These are phyloP conservation scores for Cercophora scortea DNA, from an alignment of 495 filamentous ascomycete genomes.

Conservation along the genomic window DNA sequence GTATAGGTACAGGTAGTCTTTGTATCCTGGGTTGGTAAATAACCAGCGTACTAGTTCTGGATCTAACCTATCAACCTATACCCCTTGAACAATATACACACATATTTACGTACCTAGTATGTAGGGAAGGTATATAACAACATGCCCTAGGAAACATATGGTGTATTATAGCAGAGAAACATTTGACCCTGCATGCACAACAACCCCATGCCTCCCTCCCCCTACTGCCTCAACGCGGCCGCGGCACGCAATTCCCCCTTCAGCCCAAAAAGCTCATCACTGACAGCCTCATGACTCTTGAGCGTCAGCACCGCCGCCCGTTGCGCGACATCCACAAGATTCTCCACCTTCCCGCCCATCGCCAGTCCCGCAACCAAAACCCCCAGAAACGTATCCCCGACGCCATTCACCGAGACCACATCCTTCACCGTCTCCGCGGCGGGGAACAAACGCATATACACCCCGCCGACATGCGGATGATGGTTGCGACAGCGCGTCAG, in stretches of 20 bases:
- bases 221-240: background rate
- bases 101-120: too few species aligned
- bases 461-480: slow-evolving; percentile 56
- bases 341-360: slow-evolving; percentile 39
- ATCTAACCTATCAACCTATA: too few species aligned
- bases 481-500: slow-evolving; percentile 49
- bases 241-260: slow-evolving; percentile 23
- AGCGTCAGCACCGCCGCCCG: slow-evolving; percentile 69
- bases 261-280: slow-evolving; percentile 30
- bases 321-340: slow-evolving; percentile 55
- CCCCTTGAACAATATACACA: too few species aligned
- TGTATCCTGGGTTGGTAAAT: too few species aligned
- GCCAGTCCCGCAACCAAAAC: slow-evolving; percentile 62
- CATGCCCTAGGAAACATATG: too few species aligned
- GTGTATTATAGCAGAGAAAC: too few species aligned
- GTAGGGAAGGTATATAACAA: too few species aligned
- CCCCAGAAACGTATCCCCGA: slow-evolving; percentile 87
- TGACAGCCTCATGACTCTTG: slow-evolving; percentile 65
- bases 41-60: too few species aligned
- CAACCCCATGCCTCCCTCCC: too few species aligned
- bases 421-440: slow-evolving; percentile 58
- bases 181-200: too few species aligned
- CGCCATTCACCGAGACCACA: slow-evolving; percentile 85
- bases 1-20: too few species aligned
- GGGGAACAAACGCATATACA: slow-evolving; percentile 79